These are phyloP conservation scores for Cetradonia linearis DNA, from an alignment of 495 filamentous ascomycete species.

Conservation along the genomic window DNA sequence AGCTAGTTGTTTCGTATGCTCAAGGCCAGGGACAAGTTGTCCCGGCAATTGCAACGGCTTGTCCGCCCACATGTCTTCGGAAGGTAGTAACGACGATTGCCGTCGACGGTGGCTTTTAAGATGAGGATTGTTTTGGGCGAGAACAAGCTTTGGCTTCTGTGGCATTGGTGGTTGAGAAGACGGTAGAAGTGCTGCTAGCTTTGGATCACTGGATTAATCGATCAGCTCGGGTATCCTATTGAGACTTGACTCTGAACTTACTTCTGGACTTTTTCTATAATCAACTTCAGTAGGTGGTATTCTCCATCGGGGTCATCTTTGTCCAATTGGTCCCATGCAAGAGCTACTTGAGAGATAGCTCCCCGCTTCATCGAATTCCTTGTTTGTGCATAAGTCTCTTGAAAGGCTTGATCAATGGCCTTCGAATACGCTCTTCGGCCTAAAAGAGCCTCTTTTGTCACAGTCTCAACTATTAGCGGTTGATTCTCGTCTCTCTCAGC, in stretches of 20 bases:
- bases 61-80: conserved; percentile 32
- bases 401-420: conserved; percentile 67
- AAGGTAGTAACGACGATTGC: conserved; percentile 45
- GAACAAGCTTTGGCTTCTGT: conserved; percentile 53
- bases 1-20: conserved; percentile 77
- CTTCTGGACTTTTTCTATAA: conserved; percentile 51
- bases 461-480: conserved; percentile 32
- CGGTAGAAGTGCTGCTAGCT: conserved; percentile 40
- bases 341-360: conserved; percentile 65
- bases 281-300: conserved; percentile 65
- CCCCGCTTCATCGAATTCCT: conserved; percentile 65
- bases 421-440: conserved; percentile 72
- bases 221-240: background rate
- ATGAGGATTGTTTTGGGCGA: conserved; percentile 78
- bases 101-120: conserved; percentile 65
- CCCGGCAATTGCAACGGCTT: conserved; percentile 36
- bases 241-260: conserved; percentile 25
- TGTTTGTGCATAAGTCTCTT: conserved; percentile 73
- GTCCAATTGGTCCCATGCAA: conserved; percentile 77
- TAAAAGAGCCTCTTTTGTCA: conserved; percentile 69
- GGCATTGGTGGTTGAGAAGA: conserved; percentile 36
- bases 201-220: conserved; percentile 37
- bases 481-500: conserved; percentile 39
- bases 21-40: conserved; percentile 62
- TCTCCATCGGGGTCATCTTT: conserved; percentile 83